Conservation (phyloP, 352 stramenopile genomes). For the Globisporangium nodosum region DNA sequence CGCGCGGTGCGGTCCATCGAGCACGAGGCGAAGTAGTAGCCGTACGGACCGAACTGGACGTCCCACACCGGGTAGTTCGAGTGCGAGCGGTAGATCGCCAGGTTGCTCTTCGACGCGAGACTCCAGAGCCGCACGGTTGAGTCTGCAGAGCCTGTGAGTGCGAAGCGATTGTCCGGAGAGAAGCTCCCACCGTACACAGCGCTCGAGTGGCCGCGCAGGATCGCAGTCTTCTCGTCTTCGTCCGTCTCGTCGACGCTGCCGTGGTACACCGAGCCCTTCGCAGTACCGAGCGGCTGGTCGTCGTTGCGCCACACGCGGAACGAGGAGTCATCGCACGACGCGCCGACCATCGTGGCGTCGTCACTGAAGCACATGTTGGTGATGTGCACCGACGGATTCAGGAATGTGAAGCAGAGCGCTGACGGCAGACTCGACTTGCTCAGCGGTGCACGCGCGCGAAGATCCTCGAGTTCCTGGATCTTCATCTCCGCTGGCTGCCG, state of each 20-base stretch:
- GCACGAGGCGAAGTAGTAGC: constrained; percentile 95
- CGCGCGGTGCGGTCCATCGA: constrained; percentile 91
- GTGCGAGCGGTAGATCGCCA: constrained; percentile 74
- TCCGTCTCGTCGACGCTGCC: constrained; percentile 40
- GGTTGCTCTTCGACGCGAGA: constrained; percentile 70
- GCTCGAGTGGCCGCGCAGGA: constrained; percentile 68
- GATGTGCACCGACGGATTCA: constrained; percentile 72
- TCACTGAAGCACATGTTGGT: constrained; percentile 84
- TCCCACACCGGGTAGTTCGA: constrained; percentile 88
- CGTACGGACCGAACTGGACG: constrained; percentile 83
- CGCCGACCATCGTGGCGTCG: constrained; percentile 70
- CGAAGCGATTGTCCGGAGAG: constrained; percentile 82
- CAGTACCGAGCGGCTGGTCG: constrained; percentile 63
- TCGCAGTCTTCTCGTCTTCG: constrained; percentile 62
- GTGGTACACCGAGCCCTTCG: constrained; percentile 56
- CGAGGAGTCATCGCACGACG: constrained; percentile 62
- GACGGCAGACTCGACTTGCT: constrained; percentile 52
- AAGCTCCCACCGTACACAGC: constrained; percentile 85
- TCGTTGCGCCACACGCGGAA: constrained; percentile 84
- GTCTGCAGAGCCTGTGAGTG: constrained; percentile 75
- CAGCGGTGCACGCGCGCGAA: constrained; percentile 45
- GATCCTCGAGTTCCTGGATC: constrained; percentile 56
- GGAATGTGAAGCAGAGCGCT: constrained; percentile 69
- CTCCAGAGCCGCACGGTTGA: constrained; percentile 84
- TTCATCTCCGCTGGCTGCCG: constrained; percentile 63